These are phyloP conservation scores for Emydomyces testavorans DNA, from an alignment of 2,329 filamentous ascomycete genomes.

Conservation along the genomic window DNA sequence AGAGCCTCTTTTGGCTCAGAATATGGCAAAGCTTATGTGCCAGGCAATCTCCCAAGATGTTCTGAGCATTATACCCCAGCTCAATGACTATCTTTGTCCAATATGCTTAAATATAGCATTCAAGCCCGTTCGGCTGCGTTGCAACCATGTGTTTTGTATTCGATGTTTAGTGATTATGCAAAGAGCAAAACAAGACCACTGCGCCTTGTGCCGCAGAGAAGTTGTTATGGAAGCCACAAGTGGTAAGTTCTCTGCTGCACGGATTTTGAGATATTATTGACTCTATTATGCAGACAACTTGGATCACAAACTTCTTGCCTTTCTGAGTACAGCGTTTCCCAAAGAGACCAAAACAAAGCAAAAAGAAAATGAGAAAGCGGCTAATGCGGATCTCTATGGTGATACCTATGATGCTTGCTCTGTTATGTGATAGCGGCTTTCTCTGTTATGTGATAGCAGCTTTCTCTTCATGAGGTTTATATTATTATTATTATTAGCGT, in stretches of 20 bases:
- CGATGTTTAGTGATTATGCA: constrained; percentile 73
- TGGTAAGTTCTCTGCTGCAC: constrained; percentile 34
- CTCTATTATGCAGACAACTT: constrained; percentile 47
- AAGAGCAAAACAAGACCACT: constrained; percentile 53
- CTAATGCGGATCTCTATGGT: constrained; percentile 62
- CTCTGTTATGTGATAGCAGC: constrained; percentile 18
- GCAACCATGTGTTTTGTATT: constrained; percentile 71
- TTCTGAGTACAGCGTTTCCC: constrained; percentile 65
- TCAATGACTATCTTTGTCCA: constrained; percentile 76
- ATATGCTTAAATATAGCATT: constrained; percentile 71
- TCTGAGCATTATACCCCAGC: constrained; percentile 60
- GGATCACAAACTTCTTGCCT: constrained; percentile 56
- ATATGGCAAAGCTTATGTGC: constrained; percentile 64
- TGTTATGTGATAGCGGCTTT: constrained; percentile 19
- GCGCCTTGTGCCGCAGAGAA: constrained; percentile 63
- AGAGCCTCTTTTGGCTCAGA: constrained; percentile 51
- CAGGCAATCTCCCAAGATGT: constrained; percentile 62
- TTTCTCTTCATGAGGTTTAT: too few species aligned
- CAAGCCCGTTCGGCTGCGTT: constrained; percentile 65
- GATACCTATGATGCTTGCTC: constrained; percentile 43
- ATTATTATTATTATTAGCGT: too few species aligned
- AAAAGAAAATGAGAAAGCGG: constrained; percentile 60
- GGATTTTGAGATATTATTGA: constrained; percentile 4
- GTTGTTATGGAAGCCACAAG: constrained; percentile 60
- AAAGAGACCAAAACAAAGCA: constrained; percentile 57